Conservation (phyloP, 2,329 filamentous ascomycete species). For the Cordyceps cicadae region DNA sequence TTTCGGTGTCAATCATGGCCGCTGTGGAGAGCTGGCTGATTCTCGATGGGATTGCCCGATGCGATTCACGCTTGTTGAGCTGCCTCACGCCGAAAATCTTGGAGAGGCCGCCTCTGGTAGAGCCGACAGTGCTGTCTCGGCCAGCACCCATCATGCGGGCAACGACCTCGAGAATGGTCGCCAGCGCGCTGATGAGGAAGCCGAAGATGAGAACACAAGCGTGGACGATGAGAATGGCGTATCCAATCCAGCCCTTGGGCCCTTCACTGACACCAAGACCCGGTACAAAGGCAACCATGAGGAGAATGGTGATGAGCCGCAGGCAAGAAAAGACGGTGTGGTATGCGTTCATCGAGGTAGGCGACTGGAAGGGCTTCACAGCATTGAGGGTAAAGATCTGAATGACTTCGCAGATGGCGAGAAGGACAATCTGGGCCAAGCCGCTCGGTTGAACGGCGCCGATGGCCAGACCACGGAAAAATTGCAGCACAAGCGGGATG, state of each 20-base stretch:
- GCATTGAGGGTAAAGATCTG: slow-evolving; percentile 79
- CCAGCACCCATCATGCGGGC: slow-evolving; percentile 78
- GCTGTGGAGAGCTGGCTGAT: slow-evolving; percentile 77
- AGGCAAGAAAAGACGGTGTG: slow-evolving; percentile 76
- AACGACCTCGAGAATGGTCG: slow-evolving; percentile 82
- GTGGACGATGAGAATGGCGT: slow-evolving; percentile 80
- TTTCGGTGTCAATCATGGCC: slow-evolving; percentile 67
- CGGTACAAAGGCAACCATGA: slow-evolving; percentile 79
- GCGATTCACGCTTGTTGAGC: slow-evolving; percentile 63
- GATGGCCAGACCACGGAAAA: slow-evolving; percentile 80
- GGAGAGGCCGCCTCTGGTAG: slow-evolving; percentile 71
- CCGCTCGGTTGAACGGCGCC: slow-evolving; percentile 89
- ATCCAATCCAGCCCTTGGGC: slow-evolving; percentile 89
- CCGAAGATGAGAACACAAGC: slow-evolving; percentile 78
- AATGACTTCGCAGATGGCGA: slow-evolving; percentile 91
- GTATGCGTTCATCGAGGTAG: slow-evolving; percentile 96
- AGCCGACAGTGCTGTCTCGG: slow-evolving; percentile 60
- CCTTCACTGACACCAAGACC: slow-evolving; percentile 70
- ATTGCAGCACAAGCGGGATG: slow-evolving; percentile 74
- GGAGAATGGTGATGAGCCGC: slow-evolving; percentile 64
- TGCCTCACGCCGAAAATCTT: slow-evolving; percentile 92
- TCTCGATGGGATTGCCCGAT: slow-evolving; percentile 56
- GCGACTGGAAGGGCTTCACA: slow-evolving; percentile 80
- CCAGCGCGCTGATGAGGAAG: slow-evolving; percentile 85
- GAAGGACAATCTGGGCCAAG: slow-evolving; percentile 82